Percentiles rank a stretch among this genome's conserved stretches.
Evolutionary conservation across 345 rosid genomes (phyloP).

Genomic region (Hevea brasiliensis): DNA sequence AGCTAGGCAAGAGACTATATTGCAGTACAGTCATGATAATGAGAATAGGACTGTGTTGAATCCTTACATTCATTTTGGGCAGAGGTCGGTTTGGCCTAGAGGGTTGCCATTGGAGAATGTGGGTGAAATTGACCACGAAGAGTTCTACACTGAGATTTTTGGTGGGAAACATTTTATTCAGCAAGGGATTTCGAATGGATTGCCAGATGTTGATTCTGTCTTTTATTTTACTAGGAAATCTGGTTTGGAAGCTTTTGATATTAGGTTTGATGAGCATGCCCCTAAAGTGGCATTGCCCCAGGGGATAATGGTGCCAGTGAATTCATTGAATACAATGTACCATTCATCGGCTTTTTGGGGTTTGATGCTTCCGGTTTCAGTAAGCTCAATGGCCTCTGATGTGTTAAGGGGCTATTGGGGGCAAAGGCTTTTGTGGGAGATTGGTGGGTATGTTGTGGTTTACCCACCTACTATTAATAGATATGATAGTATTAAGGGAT

Average conservation of each 20-base stretch:
- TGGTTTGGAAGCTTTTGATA: slow-evolving; percentile 78
- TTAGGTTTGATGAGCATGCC: slow-evolving; percentile 83
- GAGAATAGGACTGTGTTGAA: slow-evolving; percentile 76
- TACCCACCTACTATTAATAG: slow-evolving; percentile 95
- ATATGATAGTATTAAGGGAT: slow-evolving; percentile 79
- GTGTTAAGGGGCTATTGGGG: slow-evolving; percentile 98
- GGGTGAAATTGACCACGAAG: slow-evolving; percentile 85
- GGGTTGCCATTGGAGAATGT: slow-evolving; percentile 96
- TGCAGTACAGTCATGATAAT: slow-evolving; percentile 90
- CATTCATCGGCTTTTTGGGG: slow-evolving; percentile 98
- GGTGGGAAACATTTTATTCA: slow-evolving; percentile 97
- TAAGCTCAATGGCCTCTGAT: slow-evolving; percentile 98
- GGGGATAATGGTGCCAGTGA: slow-evolving; percentile 89
- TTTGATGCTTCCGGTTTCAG: slow-evolving; percentile 95
- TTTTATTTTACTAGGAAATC: slow-evolving; percentile 90
- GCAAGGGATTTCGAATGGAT: slow-evolving; percentile 92
- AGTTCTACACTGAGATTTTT: slow-evolving; percentile 85
- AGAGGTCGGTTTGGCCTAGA: slow-evolving; percentile 98
- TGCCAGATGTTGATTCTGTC: slow-evolving; percentile 98
- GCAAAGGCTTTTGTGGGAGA: slow-evolving; percentile 96
- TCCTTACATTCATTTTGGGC: slow-evolving; percentile 95
- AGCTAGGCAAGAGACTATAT: slow-evolving; percentile 73
- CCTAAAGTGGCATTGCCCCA: slow-evolving; percentile 96
- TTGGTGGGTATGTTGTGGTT: slow-evolving; percentile 88
- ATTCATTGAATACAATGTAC: slow-evolving; percentile 86